Base-by-base conservation (phyloP, 2,329 filamentous ascomycete species). In the Cladobotryum mycophilum region DNA sequence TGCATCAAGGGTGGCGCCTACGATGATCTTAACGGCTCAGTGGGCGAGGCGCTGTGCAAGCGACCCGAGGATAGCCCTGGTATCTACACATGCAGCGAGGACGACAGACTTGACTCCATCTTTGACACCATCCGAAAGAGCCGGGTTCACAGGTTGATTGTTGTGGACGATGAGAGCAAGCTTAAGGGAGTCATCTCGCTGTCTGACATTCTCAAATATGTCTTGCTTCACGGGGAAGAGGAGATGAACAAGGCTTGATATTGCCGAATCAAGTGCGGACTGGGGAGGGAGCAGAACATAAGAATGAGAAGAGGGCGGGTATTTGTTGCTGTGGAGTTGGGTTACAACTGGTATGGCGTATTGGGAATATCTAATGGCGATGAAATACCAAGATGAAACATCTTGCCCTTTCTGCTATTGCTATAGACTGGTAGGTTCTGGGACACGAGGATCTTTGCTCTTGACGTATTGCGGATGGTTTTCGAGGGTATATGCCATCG, bases 91-190 rank as follows among this genome's bases (percentile, higher is more conserved):
- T 99, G 93, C 73, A 89, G 85, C 42, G 79, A 93, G 56, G 86
- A 95, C 55, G 93, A 99, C 69, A 85, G 91, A 49, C 79, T 99
- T 45, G 92, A 95, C 66, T 92, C 91, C 11, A 93, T 99, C 59
- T 97, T 97, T 67, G 91, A 96, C 67, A 97, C 93, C 1, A 88
- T 99, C 59, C 88, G 92, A 58, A 95, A 92, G 71, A 96, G 91
- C 42, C 81, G 95, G 54, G 92, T 99, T 25, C 93, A 99, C 70
- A 82, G 93, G 56, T 76, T 99, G 57, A 85, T 97, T 51, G 86
- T 99, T 45, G 88, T 99, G 52, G 91, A 99, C 67, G 90, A 96
- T 58, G 81, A 91, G 47, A 89, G 85, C 65, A 84, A 85, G 59
- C 81, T 99, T 49, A 88, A 86, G 66, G 93, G 93, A 43, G 82